Conservation (phyloP, 306 rosid species). For the Rosa chinensis region DNA sequence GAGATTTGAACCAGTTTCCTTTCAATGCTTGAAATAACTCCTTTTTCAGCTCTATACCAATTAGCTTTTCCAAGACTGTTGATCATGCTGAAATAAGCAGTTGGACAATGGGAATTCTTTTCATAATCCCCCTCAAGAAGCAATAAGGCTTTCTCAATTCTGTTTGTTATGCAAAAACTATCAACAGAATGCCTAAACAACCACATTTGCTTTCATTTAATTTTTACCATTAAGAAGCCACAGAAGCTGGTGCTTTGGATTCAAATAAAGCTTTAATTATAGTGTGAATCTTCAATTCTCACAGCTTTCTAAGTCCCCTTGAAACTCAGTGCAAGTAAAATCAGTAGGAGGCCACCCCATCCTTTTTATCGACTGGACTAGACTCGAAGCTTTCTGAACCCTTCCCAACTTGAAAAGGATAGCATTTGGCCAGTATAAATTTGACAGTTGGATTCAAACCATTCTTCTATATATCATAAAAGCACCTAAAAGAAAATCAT, state of each 20-base stretch:
- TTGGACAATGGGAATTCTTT: conserved; percentile 88
- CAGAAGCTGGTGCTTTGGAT: conserved; percentile 60
- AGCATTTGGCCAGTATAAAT: conserved; percentile 53
- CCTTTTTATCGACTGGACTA: conserved; percentile 65
- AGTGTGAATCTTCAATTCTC: conserved; percentile 82
- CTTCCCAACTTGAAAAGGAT: too few species aligned
- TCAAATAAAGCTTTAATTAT: conserved; percentile 69
- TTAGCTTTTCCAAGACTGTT: conserved; percentile 87
- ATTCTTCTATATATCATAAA: conserved; percentile 84
- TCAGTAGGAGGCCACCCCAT: conserved; percentile 67
- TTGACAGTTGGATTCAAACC: conserved; percentile 69
- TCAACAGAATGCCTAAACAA: conserved; percentile 36
- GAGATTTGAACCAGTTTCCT: conserved; percentile 84
- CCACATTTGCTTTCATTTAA: conserved; percentile 66
- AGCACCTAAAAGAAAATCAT: conserved; percentile 22
- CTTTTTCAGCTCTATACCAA: conserved; percentile 80
- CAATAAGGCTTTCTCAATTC: conserved; percentile 76
- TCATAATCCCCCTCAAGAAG: conserved; percentile 95
- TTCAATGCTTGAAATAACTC: conserved; percentile 59
- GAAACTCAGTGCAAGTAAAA: conserved; percentile 68
- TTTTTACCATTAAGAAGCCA: conserved; percentile 66
- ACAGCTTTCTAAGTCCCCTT: conserved; percentile 65
- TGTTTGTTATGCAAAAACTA: conserved; percentile 81
- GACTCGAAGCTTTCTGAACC: conserved; percentile 59
- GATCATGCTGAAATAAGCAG: conserved; percentile 94